Percentiles rank a stretch among this genome's conserved stretches.
Evolutionary conservation across 345 rosid genomes (phyloP).

Genomic region (Salix arbutifolia): DNA sequence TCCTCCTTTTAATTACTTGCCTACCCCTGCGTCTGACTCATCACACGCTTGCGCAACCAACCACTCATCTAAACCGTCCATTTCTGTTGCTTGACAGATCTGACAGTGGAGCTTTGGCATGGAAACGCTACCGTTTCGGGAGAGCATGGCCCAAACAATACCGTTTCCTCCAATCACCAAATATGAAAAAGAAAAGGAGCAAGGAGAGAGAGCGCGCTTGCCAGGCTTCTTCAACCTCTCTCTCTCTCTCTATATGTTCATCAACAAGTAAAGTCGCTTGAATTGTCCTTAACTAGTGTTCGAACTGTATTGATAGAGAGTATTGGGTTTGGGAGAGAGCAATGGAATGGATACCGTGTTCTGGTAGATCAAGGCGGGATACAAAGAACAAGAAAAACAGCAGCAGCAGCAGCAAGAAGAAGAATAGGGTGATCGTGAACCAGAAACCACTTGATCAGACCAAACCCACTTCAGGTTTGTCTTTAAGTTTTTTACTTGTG

Average conservation of each 20-base stretch:
- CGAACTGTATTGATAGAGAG: background rate
- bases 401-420: background rate
- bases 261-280: background rate
- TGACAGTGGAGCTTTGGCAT: background rate
- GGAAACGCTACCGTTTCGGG: background rate
- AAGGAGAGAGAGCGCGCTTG: background rate
- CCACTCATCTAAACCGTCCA: background rate
- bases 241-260: background rate
- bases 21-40: background rate
- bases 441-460: slow-evolving; percentile 15
- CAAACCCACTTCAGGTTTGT: slow-evolving; percentile 23
- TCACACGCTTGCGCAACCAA: background rate
- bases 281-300: background rate
- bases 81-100: background rate
- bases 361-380: slow-evolving; percentile 12
- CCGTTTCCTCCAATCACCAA: slow-evolving; percentile 9
- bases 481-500: background rate
- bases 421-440: slow-evolving; percentile 1
- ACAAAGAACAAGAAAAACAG: slow-evolving; percentile 4
- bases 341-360: slow-evolving; percentile 31
- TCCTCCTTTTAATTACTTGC: no score
- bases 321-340: background rate
- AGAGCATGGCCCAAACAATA: background rate
- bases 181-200: background rate
- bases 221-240: background rate